Conservation (phyloP, 345 rosid species). For the Lepidium sativum region DNA sequence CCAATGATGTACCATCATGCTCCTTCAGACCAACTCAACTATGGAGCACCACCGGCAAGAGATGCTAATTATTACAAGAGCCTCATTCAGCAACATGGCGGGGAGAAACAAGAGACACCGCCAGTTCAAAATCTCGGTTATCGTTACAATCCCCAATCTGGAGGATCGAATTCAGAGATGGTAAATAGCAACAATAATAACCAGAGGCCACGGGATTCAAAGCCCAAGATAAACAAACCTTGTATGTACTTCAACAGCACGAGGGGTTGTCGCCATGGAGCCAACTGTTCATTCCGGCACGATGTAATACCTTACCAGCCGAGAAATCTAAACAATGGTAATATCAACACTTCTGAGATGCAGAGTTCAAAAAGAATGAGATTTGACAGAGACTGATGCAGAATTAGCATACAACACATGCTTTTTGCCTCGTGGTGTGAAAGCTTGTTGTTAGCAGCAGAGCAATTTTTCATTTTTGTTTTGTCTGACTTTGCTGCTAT, state of each 20-base stretch:
- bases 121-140: slow-evolving; percentile 33
- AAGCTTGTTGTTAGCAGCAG: slow-evolving; percentile 14
- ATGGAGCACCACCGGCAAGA: slow-evolving; percentile 42
- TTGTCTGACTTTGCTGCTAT: slow-evolving; percentile 23
- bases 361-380: slow-evolving; percentile 79
- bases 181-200: slow-evolving; percentile 34
- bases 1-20: slow-evolving; percentile 25
- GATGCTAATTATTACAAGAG: slow-evolving; percentile 80
- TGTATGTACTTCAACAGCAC: slow-evolving; percentile 84
- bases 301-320: slow-evolving; percentile 52
- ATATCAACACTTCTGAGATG: slow-evolving; percentile 37
- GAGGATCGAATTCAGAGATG: slow-evolving; percentile 43
- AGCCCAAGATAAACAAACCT: slow-evolving; percentile 79
- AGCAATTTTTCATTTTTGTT: slow-evolving; percentile 5
- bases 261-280: slow-evolving; percentile 88
- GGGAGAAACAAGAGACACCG: slow-evolving; percentile 57
- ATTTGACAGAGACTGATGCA: slow-evolving; percentile 81
- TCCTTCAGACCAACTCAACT: slow-evolving; percentile 31
- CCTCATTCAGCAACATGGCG: slow-evolving; percentile 98
- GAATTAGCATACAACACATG: slow-evolving; percentile 24
- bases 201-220: slow-evolving; percentile 38
- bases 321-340: slow-evolving; percentile 22
- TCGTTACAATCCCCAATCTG: slow-evolving; percentile 35
- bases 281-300: slow-evolving; percentile 77
- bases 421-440: slow-evolving; percentile 5